Base-by-base conservation (phyloP, 805 yeast genomes). In the Pichia eremophila region DNA sequence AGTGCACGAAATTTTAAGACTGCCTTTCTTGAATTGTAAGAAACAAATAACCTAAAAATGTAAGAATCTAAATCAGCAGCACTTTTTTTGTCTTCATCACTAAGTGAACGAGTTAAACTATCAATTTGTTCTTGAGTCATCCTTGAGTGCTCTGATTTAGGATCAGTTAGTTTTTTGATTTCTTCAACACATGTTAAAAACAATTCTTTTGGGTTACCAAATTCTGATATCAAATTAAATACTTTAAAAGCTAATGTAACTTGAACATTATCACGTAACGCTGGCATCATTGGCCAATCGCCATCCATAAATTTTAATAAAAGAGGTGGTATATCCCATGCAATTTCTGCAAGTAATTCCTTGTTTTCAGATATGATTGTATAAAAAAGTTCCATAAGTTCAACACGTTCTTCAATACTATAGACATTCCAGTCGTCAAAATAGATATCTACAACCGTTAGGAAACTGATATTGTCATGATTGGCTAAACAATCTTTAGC, bases 311-410 rank as follows among this genome's bases (percentile, higher is more conserved):
- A 85, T 10, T 71, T 70, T 41, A 87, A 57, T 8, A 90, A 54
- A 44, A 85, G 64, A 32, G 73, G 74, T 1, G 96, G 96, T n/a
- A 90, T 60, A 62, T 90, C 97, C 97, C 97, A 90, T 2, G 95
- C 95, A 51, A 89, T 78, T 54, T 82, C 84, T 40, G 74, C 70
- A 0, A 80, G 69, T 31, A 87, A 63, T 11, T 72, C 73, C 17
- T 71, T 68, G 58, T 83, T 62, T 0, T 59, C 63, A 11, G 58
- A 56, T 32, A 87, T 62, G 0, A 79, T 66, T 0, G 65, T 67
- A 11, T 64, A 54, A 14, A 89, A 53, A 4, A 68, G 64, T 0
- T 59, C 64, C 42, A 88, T 62, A n/a, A 85, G 59, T 44, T 54
- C 47, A 2, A 66, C 69, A 46, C 77, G 74, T 45, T 85, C 86